Base-by-base conservation (phyloP, 208 protist genomes). In the Leishmania guyanensis region DNA sequence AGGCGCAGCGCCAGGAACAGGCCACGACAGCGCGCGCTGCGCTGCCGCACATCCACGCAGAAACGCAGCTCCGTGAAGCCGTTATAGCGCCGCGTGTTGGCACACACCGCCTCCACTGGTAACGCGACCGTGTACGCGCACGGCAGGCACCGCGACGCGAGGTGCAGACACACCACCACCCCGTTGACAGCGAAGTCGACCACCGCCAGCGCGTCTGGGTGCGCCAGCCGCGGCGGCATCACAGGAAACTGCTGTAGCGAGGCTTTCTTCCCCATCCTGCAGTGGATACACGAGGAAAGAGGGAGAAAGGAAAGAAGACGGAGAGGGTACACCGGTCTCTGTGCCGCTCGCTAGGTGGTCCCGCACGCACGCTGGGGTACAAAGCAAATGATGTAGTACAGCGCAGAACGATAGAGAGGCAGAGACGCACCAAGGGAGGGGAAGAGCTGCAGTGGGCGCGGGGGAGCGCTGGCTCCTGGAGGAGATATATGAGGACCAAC, bases 61-160 rank as follows among this genome's bases (percentile, higher is more conserved):
- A 87, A 87, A 65, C 70, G 70, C 56, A 87, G 68, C 69, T 87
- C 84, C 46, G 53, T 74, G 0, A 70, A 58, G 20, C 66, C 71
- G 69, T 84, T 87, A 78, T 81, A 87, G 5, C 53, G 80, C 5
- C 79, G 84, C 20, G 84, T 72, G 5, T 36, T 56, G 39, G 72
- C 29, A 1, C 36, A 58, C 33, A 73, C 53, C 33, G 50, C 50
- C 0, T 60, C 54, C 12, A 60, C 16, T 0, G 77, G 82, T 0
- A 85, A 26, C 33, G 39, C 51, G 26, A 85, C 46, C 54, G 68
- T 72, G 82, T 82, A 85, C 12, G 82, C 82, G 65, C 82, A 85
- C 2, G 82, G 82, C 77, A 85, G 78, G 33, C 22, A 29, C 26
- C 29, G 33, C 39, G 82, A 64, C 77, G 75, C 77, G 53, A 85